Conservation (phyloP, 2,329 filamentous ascomycete genomes). For the Aspergillus vadensis region DNA sequence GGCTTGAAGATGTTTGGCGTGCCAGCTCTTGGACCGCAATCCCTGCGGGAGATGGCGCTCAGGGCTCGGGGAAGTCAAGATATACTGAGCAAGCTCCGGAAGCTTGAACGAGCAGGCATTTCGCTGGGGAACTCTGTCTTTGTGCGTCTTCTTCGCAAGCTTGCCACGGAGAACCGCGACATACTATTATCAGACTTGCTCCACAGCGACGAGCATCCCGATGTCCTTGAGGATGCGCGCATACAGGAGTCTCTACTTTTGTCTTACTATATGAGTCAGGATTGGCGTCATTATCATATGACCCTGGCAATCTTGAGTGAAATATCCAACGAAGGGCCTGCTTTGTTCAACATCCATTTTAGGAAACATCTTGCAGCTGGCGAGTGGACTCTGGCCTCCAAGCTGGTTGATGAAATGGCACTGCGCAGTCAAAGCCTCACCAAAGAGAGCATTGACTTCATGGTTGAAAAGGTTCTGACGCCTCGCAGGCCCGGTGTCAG, state of each 20-base stretch:
- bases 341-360: constrained; percentile 43
- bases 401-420: constrained; percentile 54
- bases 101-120: constrained; percentile 65
- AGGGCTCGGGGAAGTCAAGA: constrained; percentile 60
- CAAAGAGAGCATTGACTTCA: constrained; percentile 45
- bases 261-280: constrained; percentile 53
- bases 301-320: constrained; percentile 57
- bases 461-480: constrained; percentile 42
- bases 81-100: constrained; percentile 61
- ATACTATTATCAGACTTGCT: constrained; percentile 56
- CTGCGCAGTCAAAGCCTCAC: constrained; percentile 46
- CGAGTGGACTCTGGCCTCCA: constrained; percentile 33
- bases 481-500: constrained; percentile 30
- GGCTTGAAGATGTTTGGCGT: constrained; percentile 72
- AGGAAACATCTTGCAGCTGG: constrained; percentile 40
- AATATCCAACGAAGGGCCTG: constrained; percentile 31
- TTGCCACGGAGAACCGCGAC: constrained; percentile 61
- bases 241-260: constrained; percentile 59
- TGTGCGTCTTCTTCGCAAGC: constrained; percentile 63
- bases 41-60: constrained; percentile 74
- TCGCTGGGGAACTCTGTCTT: constrained; percentile 65
- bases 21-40: constrained; percentile 70
- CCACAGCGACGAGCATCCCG: constrained; percentile 65
- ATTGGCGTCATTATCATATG: constrained; percentile 57
- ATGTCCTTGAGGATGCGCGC: constrained; percentile 58